A percentile compares a stretch with the other conserved stretches of the same genome.
These are phyloP conservation scores for Conringia planisiliqua DNA, from an alignment of 345 rosid species.

Conservation along the genomic window DNA sequence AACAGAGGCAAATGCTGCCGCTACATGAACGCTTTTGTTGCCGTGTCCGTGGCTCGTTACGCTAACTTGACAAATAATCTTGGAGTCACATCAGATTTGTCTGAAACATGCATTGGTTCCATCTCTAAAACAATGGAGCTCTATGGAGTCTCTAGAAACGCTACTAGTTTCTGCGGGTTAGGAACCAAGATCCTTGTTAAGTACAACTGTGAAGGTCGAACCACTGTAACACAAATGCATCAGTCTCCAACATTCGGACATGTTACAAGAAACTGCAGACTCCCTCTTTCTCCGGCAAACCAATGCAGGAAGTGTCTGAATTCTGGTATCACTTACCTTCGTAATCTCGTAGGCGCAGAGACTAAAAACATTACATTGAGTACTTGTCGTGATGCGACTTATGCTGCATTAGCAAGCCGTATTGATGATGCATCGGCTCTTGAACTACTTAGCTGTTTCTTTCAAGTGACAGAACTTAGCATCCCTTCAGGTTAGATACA, in stretches of 20 bases:
- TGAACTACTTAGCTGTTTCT: constrained; percentile 76
- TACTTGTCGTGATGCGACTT: constrained; percentile 89
- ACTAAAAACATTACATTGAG: constrained; percentile 63
- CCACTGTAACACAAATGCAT: constrained; percentile 73
- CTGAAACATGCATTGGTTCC: constrained; percentile 58
- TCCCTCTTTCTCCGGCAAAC: constrained; percentile 46
- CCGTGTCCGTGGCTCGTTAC: constrained; percentile 69
- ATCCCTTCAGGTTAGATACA: constrained; percentile 46
- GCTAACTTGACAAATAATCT: constrained; percentile 69
- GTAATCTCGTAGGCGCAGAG: constrained; percentile 52
- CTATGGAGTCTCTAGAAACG: constrained; percentile 74
- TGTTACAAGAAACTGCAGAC: constrained; percentile 61
- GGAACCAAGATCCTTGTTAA: constrained; percentile 81
- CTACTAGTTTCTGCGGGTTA: constrained; percentile 69
- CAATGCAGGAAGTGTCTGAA: constrained; percentile 78
- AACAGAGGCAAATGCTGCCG: constrained; percentile 90
- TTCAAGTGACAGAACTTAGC: constrained; percentile 66
- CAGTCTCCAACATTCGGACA: constrained; percentile 66
- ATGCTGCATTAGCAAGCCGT: constrained; percentile 68
- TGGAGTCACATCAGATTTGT: constrained; percentile 55
- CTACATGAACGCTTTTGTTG: constrained; percentile 84
- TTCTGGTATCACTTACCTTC: constrained; percentile 75
- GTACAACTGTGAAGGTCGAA: constrained; percentile 67
- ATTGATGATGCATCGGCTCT: constrained; percentile 53
- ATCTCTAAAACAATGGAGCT: constrained; percentile 63